Evolutionary conservation across 2,329 filamentous ascomycete genomes (phyloP).

Genomic region (Aspergillus sojae): DNA sequence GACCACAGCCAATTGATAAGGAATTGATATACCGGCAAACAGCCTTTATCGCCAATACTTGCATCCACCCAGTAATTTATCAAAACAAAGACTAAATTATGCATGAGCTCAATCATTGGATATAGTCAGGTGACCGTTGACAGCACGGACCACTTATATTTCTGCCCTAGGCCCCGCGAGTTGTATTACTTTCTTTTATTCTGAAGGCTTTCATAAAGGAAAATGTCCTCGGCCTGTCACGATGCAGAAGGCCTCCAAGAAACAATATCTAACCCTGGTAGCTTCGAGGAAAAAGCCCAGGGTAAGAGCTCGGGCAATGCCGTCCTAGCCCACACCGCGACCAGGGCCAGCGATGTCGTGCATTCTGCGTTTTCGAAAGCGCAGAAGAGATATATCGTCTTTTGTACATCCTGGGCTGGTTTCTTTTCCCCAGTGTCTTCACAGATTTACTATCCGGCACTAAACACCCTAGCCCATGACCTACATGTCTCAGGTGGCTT

Average conservation of each 20-base stretch:
- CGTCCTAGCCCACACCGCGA: not conserved
- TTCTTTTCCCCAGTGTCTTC: conserved; percentile 51
- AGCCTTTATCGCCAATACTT: too few species aligned
- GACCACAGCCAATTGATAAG: too few species aligned
- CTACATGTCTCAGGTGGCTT: conserved; percentile 29
- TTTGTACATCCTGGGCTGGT: conserved; percentile 35
- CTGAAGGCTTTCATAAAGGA: not conserved
- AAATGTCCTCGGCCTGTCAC: not conserved
- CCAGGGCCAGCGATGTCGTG: not conserved
- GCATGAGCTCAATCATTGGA: too few species aligned
- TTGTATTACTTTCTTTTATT: not conserved
- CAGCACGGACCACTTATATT: not conserved
- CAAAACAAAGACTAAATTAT: too few species aligned
- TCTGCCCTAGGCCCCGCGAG: not conserved
- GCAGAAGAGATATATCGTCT: conserved; percentile 14
- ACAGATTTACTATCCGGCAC: conserved; percentile 48
- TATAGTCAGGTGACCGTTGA: not conserved
- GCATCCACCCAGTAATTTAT: too few species aligned
- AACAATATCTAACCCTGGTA: not conserved
- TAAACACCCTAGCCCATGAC: conserved; percentile 38
- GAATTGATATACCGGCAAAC: too few species aligned
- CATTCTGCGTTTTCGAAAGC: not conserved
- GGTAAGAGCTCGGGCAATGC: not conserved
- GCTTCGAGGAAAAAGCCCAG: not conserved
- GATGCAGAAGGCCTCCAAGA: not conserved